Evolutionary conservation across 139 green algal genomes (phyloP), one percentile per base, ranked within the genome.

Genomic region (Monoraphidium neglectum): DNA sequence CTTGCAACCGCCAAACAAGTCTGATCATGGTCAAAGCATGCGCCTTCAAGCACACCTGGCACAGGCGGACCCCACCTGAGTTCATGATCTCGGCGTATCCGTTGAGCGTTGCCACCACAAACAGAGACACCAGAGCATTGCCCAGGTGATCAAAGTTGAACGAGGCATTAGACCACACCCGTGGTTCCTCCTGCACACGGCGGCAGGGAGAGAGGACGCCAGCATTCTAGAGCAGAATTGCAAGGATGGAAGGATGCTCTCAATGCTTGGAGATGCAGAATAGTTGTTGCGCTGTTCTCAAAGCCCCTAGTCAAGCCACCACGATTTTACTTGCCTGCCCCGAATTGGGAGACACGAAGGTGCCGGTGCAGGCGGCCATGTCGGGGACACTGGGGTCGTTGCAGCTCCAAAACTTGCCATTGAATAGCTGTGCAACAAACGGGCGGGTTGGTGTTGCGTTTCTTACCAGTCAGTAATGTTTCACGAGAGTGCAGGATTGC

Each of bases 91-190:
- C 74, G 26, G 85, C 89, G 75, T 94, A 97, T 68, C 89, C 88
- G 63, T 97, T 93, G n/a, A 93, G 83, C 1, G 89, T 95, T 32
- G 87, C 80, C 1, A 89, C 86, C 10, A 93, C 76, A 68, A 97
- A 95, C 33, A 93, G 75, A 8, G 76, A 82, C 43, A 95, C 28
- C 35, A 97, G 77, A 3, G 90, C 85, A 15, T 85, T 87, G 40
- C 84, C 77, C 10, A 94, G 70, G 74, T 97, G 90, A 82, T 96
- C 93, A 81, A 96, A 97, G 78, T 95, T 94, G 68, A 85, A 78
- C 15, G 70, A 72, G 1, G 57, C 47, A 54, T 92, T 93, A 36
- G 35, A 49, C 92, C 91, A 95, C 15, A 63, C 47, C 1, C 73
- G 54, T 5, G 49, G 36, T 21, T 43, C 51, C 28, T 87, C 72